Evolutionary conservation across 1,284 basidiomycete species (phyloP).

Genomic region (Marasmius fiardii): DNA sequence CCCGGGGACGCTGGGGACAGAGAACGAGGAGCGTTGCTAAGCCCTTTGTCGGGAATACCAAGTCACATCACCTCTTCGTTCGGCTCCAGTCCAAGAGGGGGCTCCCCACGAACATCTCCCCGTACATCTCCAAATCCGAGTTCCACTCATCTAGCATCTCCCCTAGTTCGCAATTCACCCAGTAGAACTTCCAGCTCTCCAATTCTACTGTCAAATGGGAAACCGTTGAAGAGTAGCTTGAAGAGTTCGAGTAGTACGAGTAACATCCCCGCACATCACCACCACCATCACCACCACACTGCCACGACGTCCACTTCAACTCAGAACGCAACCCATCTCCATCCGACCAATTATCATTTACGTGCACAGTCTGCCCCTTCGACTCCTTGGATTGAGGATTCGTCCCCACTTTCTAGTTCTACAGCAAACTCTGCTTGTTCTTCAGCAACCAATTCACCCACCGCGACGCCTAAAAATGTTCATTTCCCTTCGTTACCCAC

Average conservation of each 20-base stretch:
- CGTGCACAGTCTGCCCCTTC: constrained; percentile 15
- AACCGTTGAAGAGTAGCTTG: constrained; percentile 86
- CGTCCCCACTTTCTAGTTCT: too few species aligned
- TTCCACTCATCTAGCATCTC: neutral
- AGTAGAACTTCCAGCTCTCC: constrained; percentile 32
- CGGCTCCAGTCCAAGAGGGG: constrained; percentile 3
- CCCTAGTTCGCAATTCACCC: constrained; percentile 20
- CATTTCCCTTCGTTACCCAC: constrained; percentile 75
- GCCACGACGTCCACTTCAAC: constrained; percentile 15
- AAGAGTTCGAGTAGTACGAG: constrained; percentile 67
- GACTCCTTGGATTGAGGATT: constrained; percentile 11
- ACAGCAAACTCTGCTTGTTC: constrained; percentile 37
- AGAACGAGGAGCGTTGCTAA: constrained; percentile 13
- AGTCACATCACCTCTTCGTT: neutral
- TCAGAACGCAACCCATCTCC: constrained; percentile 21
- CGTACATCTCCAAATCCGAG: constrained; percentile 5
- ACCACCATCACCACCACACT: constrained; percentile 13
- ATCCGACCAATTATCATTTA: neutral
- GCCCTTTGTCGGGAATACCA: neutral
- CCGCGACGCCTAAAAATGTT: constrained; percentile 68
- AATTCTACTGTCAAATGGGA: constrained; percentile 78
- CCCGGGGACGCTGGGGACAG: constrained; percentile 3
- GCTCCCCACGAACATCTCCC: constrained; percentile 11
- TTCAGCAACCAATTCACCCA: constrained; percentile 36
- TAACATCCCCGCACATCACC: constrained; percentile 34